These are phyloP conservation scores for Sindora glabra DNA, from an alignment of 306 rosid genomes.

Conservation along the genomic window DNA sequence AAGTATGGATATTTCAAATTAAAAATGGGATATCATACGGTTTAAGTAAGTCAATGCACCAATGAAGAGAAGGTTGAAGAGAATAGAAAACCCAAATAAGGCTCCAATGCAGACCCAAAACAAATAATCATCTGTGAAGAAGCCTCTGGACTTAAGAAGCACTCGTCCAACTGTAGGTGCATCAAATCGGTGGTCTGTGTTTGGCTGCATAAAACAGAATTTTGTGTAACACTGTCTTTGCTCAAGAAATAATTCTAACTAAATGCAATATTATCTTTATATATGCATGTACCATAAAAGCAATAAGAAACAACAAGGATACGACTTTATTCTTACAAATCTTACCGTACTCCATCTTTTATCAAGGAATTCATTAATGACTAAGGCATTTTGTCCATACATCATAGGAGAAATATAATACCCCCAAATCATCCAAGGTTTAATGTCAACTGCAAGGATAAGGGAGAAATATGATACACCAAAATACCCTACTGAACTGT, in stretches of 20 bases:
- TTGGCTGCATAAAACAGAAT: conserved; percentile 34
- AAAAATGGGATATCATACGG: conserved; percentile 36
- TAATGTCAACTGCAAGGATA: conserved; percentile 43
- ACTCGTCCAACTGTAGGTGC: conserved; percentile 54
- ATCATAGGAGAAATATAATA: conserved; percentile 69
- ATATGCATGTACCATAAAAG: no score
- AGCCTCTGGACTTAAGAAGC: conserved; percentile 50
- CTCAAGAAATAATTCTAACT: neutral
- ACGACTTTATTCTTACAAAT: neutral
- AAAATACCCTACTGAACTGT: neutral
- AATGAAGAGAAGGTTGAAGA: conserved; percentile 49
- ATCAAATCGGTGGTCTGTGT: conserved; percentile 27
- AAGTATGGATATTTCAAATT: neutral
- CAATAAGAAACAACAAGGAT: neutral
- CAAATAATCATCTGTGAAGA: conserved; percentile 48
- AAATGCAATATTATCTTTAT: neutral
- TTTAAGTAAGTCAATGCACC: conserved; percentile 50
- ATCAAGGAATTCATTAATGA: conserved; percentile 72
- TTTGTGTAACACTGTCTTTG: neutral
- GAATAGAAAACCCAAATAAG: conserved; percentile 51
- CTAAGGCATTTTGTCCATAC: conserved; percentile 88
- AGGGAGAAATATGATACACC: neutral
- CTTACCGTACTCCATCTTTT: conserved; percentile 66
- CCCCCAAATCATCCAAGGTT: conserved; percentile 74
- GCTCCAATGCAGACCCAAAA: conserved; percentile 71